phyloP scores from a whole-genome alignment of 306 rosid species.

The Medicago lupulina region DNA sequence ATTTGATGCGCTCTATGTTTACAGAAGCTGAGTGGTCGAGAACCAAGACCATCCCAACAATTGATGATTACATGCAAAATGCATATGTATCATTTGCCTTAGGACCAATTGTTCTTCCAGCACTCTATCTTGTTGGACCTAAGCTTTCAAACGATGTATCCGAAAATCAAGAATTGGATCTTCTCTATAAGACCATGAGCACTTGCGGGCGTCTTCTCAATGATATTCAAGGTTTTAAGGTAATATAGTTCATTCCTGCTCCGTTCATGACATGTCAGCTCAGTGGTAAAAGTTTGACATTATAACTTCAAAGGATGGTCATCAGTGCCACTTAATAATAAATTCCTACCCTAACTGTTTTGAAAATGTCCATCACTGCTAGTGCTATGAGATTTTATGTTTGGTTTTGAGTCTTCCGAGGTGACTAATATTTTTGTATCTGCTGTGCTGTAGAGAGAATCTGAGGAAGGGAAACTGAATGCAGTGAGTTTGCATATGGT shows the following conservation, averaged over 20 bases:
- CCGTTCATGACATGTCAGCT: not conserved
- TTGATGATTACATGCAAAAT: conserved; percentile 78
- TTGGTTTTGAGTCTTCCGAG: not conserved
- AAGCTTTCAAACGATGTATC: conserved; percentile 57
- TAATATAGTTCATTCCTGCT: conserved; percentile 31
- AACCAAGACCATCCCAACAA: conserved; percentile 59
- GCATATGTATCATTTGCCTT: conserved; percentile 69
- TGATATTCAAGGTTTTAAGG: conserved; percentile 70
- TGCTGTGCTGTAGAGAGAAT: conserved; percentile 71
- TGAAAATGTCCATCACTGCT: not conserved
- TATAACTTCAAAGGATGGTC: not conserved
- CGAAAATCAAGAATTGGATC: conserved; percentile 51
- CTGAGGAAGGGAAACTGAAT: conserved; percentile 78
- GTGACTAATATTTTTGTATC: conserved; percentile 30
- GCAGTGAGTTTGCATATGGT: conserved; percentile 51
- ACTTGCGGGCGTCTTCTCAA: conserved; percentile 75
- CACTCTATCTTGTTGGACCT: conserved; percentile 79
- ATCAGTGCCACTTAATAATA: no score
- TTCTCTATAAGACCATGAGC: conserved; percentile 67
- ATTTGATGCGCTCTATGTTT: conserved; percentile 68
- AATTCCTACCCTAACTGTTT: no score
- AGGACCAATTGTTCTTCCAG: conserved; percentile 83
- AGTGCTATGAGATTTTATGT: not conserved
- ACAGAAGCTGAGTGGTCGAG: conserved; percentile 75
- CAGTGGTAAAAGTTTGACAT: not conserved